These are phyloP conservation scores for Fusarium praegraminearum DNA, from an alignment of 2,329 filamentous ascomycete genomes.

Conservation along the genomic window DNA sequence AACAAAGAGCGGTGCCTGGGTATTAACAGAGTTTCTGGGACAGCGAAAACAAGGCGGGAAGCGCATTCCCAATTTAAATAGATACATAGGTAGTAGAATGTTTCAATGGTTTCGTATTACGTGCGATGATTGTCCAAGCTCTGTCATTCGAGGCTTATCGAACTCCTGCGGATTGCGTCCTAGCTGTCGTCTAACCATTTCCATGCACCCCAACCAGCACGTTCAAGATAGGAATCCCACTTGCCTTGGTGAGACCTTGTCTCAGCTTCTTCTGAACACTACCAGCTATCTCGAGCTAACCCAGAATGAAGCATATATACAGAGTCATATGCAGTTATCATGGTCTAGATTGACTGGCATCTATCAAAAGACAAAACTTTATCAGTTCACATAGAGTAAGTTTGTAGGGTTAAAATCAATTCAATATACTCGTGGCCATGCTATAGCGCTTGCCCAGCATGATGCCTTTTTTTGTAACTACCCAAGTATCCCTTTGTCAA, in stretches of 20 bases:
- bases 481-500: slow-evolving; percentile 40
- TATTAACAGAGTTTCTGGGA: neutral
- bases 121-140: neutral
- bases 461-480: slow-evolving; percentile 47
- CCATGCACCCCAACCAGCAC: neutral
- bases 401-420: slow-evolving; percentile 28
- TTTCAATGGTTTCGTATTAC: neutral
- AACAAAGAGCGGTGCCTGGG: neutral
- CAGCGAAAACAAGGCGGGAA: neutral
- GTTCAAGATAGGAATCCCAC: neutral
- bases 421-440: slow-evolving; percentile 42
- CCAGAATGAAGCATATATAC: neutral
- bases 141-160: neutral
- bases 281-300: neutral
- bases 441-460: slow-evolving; percentile 45
- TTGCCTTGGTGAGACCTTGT: neutral
- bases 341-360: neutral
- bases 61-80: neutral
- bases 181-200: slow-evolving; percentile 4
- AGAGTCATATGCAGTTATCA: neutral
- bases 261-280: neutral
- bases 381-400: neutral
- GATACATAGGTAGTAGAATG: too few relatives aligned
- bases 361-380: neutral
- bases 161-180: neutral